Percentiles rank a stretch among this genome's conserved stretches.
phyloP scores from a whole-genome alignment of 208 protist species.

The Strigomonas galati region DNA sequence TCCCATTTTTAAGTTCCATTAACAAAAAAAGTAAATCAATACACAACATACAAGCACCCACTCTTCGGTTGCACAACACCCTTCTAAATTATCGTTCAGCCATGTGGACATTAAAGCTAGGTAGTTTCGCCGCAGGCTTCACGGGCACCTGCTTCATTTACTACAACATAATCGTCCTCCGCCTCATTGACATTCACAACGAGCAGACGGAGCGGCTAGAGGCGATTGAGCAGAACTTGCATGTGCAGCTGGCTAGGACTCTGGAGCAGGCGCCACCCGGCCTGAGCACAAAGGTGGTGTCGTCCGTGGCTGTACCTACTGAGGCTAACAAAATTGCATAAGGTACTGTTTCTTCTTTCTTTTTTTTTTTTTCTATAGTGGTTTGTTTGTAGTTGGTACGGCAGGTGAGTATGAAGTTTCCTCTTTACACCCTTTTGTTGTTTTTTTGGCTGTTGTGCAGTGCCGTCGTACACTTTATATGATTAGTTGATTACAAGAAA shows the following conservation, averaged over 20 bases:
- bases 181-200: constrained; percentile 29
- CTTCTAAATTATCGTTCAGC: too few species aligned
- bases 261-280: neutral
- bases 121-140: constrained; percentile 33
- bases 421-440: neutral
- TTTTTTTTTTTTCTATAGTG: neutral
- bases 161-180: constrained; percentile 32
- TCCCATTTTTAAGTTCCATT: constrained; percentile 10
- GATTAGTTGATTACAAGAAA: too few species aligned
- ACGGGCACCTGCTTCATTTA: constrained; percentile 21
- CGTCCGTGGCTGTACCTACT: too few species aligned
- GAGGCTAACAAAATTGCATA: too few species aligned
- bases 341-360: neutral
- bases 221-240: constrained; percentile 24
- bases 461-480: neutral
- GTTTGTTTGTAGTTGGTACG: too few species aligned
- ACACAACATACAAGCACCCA: neutral
- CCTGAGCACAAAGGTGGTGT: neutral
- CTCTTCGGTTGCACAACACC: too few species aligned
- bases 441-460: neutral
- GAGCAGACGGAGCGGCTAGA: constrained; percentile 23
- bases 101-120: constrained; percentile 26
- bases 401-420: too few species aligned
- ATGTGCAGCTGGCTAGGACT: neutral
- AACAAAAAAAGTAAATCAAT: neutral